Evolutionary conservation across 495 filamentous ascomycete species (phyloP), one percentile per base, ranked within the genome.

Genomic region (Neurospora sp.): DNA sequence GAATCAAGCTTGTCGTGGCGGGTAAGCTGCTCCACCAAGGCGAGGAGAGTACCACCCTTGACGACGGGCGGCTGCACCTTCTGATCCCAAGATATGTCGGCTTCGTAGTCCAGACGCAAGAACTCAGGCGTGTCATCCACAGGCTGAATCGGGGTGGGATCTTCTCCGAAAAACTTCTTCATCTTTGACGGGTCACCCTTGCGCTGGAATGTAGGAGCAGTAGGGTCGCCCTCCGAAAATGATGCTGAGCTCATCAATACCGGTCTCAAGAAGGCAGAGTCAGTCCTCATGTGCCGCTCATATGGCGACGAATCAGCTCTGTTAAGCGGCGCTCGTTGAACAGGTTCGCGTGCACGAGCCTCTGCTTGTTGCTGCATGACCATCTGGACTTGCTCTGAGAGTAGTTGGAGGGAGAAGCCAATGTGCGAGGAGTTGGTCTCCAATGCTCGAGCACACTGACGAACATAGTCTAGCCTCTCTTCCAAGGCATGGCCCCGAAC

Each of bases 1-100:
- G 93, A 90, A 79, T 99, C 96, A 3, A 97, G 88, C 78, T 93
- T 94, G 84, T 99, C 96, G 78, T 99, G 96, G 45, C 96, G 89
- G 18, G 96, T 98, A 70, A 98, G 84, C 78, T 97, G 95, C 81
- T 98, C 96, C n/a, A 98, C 96, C 76, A 99, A 82, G 9, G 91
- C 96, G 42, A 91, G 85, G 44, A 99, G 82, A 20, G 95, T 96
- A 69, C 96, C 96, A 72, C 96, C 96, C 80, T 93, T 94, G 70
- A 98, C 84, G 35, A 88, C 83, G 39, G 93, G 91, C 3, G 88
- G 86, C 44, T 89, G 86, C 70, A 82, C 79, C 82, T 98, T 98
- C 41, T 85, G 85, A 78, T 98, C 96, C 81, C 94, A 97, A 14
- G 92, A 90, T 3, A 98, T 88, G 75, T 99, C 96, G 45, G 91